Conservation (phyloP, 2,329 filamentous ascomycete genomes). For the Pestalotiopsis sp. region DNA sequence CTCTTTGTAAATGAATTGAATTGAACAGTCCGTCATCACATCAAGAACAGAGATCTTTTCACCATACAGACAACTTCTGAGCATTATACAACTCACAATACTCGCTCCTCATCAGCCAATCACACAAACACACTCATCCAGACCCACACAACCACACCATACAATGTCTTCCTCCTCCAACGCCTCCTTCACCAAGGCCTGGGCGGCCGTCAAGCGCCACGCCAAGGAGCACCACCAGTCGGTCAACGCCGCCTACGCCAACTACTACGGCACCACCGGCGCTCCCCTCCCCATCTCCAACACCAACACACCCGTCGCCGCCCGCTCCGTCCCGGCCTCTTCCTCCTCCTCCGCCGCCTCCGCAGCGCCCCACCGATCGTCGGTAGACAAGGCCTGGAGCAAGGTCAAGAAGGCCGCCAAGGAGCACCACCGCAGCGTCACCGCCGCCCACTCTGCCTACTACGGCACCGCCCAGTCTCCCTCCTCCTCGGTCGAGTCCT, state of each 20-base stretch:
- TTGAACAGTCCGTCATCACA: neutral
- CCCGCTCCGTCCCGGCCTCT: neutral
- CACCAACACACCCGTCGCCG: neutral
- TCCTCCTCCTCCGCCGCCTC: neutral
- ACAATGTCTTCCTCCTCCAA: slow-evolving; percentile 5
- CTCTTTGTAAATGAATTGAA: neutral
- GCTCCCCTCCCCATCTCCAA: neutral
- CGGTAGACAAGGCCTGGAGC: slow-evolving; percentile 10
- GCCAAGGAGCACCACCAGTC: slow-evolving; percentile 16
- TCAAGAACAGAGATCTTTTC: neutral
- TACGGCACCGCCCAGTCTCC: slow-evolving; percentile 8
- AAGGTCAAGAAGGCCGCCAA: slow-evolving; percentile 11
- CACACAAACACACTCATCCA: neutral
- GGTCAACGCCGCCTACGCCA: slow-evolving; percentile 12
- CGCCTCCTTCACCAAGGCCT: slow-evolving; percentile 7
- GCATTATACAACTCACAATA: neutral
- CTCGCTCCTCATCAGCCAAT: slow-evolving; percentile 1
- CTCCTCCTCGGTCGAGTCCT: neutral
- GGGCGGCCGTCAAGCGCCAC: slow-evolving; percentile 13
- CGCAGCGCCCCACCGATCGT: neutral
- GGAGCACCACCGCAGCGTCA: slow-evolving; percentile 14
- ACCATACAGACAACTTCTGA: neutral
- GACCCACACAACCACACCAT: neutral
- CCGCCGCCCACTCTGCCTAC: neutral
- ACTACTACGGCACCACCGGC: slow-evolving; percentile 11